These are phyloP conservation scores for Iris macrosiphon DNA, from an alignment of 106 monocot species.

Conservation along the genomic window DNA sequence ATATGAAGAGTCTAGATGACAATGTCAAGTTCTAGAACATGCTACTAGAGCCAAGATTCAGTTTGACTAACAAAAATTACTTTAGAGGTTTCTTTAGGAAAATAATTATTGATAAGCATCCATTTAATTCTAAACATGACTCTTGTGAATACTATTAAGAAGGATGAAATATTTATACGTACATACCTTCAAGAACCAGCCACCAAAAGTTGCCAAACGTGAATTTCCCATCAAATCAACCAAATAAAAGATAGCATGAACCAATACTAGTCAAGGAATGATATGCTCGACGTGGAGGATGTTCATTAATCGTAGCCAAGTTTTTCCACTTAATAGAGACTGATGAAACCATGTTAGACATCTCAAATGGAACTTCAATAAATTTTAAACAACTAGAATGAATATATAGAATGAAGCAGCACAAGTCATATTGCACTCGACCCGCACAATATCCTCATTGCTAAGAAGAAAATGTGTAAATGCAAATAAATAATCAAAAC, in stretches of 20 bases:
- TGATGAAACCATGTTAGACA: conserved; percentile 21
- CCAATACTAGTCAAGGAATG: conserved; percentile 88
- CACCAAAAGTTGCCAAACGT: conserved; percentile 98
- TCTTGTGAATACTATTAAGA: neutral
- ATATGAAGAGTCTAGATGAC: no score
- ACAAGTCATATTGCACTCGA: no score
- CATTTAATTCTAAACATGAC: no score
- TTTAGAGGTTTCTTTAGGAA: no score
- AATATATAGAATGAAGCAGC: neutral
- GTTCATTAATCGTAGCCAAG: conserved; percentile 60
- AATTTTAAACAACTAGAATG: neutral
- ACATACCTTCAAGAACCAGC: conserved; percentile 88
- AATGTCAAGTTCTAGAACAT: no score
- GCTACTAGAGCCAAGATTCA: no score
- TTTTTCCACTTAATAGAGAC: conserved; percentile 98
- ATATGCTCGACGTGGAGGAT: conserved; percentile 88
- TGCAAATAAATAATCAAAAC: no score
- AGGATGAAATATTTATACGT: neutral
- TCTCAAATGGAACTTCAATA: neutral
- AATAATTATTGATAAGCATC: no score
- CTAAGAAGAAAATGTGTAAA: no score
- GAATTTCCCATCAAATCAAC: conserved; percentile 95
- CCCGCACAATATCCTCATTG: no score
- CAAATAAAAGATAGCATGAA: conserved; percentile 84
- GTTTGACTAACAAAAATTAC: no score